A percentile compares a stretch with the other conserved stretches of the same genome.
phyloP scores from a whole-genome alignment of 2,329 filamentous ascomycete species.

The Neoscytalidium dimidiatum region DNA sequence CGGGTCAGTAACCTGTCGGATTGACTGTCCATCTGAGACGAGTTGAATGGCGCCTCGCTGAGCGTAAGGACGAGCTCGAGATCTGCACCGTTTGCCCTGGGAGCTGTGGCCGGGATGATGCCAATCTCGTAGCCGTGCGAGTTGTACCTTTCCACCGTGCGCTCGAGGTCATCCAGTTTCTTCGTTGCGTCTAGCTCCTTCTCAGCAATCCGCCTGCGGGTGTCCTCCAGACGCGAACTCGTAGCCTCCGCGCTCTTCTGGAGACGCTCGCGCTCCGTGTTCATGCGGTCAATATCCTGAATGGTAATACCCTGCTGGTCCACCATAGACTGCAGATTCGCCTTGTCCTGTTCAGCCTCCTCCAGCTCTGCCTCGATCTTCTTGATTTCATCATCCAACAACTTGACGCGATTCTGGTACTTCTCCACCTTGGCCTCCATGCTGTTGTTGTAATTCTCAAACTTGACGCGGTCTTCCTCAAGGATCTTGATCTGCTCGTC shows the following conservation, averaged over 20 bases:
- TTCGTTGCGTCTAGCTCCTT: constrained; percentile 84
- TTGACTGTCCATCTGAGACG: constrained; percentile 52
- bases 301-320: constrained; percentile 94
- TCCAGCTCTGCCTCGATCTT: constrained; percentile 86
- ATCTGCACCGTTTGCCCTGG: constrained; percentile 80
- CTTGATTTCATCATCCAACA: constrained; percentile 83
- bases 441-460: constrained; percentile 88
- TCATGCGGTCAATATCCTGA: constrained; percentile 99
- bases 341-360: constrained; percentile 75
- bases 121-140: constrained; percentile 91
- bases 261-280: constrained; percentile 88
- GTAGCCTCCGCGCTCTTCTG: constrained; percentile 83
- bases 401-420: constrained; percentile 76
- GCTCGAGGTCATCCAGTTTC: constrained; percentile 90
- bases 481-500: constrained; percentile 91
- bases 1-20: constrained; percentile 82
- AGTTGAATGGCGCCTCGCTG: constrained; percentile 71
- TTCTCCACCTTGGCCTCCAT: constrained; percentile 86
- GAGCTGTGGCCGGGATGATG: constrained; percentile 80
- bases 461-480: constrained; percentile 92
- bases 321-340: constrained; percentile 78
- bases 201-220: constrained; percentile 78
- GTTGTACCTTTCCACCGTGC: constrained; percentile 88
- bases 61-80: constrained; percentile 86
- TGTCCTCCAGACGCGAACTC: constrained; percentile 75